These are phyloP conservation scores for Diaporthe nobilis DNA, from an alignment of 2,329 filamentous ascomycete species.

Conservation along the genomic window DNA sequence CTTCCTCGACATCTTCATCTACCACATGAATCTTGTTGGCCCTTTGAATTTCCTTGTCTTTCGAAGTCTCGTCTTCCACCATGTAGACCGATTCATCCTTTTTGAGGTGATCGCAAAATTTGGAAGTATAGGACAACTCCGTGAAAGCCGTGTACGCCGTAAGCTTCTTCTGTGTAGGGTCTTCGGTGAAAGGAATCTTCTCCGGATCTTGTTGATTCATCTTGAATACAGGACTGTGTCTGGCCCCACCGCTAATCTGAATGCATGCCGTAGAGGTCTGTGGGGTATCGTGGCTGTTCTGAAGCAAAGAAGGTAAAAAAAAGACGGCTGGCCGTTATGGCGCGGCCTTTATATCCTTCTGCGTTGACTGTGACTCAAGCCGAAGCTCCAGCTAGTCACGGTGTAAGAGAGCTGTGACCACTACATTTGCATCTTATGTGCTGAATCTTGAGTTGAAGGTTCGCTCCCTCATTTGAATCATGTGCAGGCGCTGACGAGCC, in stretches of 20 bases:
- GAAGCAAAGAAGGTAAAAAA: background rate
- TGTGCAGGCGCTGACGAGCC: background rate
- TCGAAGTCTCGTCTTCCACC: background rate
- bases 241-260: no score
- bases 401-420: background rate
- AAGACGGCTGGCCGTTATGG: background rate
- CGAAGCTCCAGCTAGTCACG: background rate
- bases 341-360: background rate
- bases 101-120: background rate
- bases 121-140: no score
- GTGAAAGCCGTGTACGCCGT: background rate
- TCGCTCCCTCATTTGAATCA: background rate
- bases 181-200: background rate
- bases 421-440: no score
- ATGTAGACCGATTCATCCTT: background rate
- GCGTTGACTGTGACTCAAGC: background rate
- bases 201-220: background rate
- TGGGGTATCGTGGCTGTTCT: background rate
- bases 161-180: background rate
- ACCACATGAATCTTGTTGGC: background rate
- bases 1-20: background rate
- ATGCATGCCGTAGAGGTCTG: background rate
- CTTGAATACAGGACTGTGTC: no score
- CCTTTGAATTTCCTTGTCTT: background rate
- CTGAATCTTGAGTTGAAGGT: background rate